Conservation (phyloP, 164 flowering plant species). For the Litsea cubeba region DNA sequence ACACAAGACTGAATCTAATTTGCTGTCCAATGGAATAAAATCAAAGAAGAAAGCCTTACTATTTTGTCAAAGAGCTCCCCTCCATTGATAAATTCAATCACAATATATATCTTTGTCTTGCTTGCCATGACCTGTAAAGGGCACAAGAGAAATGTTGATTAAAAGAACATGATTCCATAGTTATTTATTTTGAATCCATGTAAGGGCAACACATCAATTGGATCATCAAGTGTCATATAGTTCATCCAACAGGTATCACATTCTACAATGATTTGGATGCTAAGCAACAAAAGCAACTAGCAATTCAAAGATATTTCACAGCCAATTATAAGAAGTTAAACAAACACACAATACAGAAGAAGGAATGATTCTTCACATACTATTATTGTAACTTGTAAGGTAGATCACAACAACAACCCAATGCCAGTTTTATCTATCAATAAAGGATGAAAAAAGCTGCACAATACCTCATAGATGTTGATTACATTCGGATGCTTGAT, state of each 20-base stretch:
- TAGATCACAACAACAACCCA: constrained; percentile 2
- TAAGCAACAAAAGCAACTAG: not conserved
- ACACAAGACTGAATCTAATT: not conserved
- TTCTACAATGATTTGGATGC: not conserved
- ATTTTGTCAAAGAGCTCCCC: constrained; percentile 22
- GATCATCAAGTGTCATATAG: not conserved
- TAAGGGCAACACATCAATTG: not conserved
- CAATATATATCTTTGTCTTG: constrained; percentile 21
- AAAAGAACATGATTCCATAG: not conserved
- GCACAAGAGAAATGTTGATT: not conserved
- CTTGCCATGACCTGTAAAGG: constrained; percentile 22
- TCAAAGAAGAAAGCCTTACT: constrained; percentile 8
- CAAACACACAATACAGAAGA: no score
- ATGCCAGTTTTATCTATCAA: not conserved
- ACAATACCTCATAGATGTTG: constrained; percentile 46
- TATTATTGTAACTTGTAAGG: not conserved
- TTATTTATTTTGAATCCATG: not conserved
- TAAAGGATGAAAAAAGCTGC: not conserved
- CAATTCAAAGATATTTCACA: no score
- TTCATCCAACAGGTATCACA: not conserved
- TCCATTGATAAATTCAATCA: constrained; percentile 17
- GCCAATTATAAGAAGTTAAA: no score
- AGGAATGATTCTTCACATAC: not conserved
- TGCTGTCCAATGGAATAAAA: not conserved
- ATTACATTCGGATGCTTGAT: constrained; percentile 74